Evolutionary conservation across 2,329 filamentous ascomycete genomes (phyloP), one percentile per base, ranked within the genome.

Genomic region (Pyrenophora graminea): DNA sequence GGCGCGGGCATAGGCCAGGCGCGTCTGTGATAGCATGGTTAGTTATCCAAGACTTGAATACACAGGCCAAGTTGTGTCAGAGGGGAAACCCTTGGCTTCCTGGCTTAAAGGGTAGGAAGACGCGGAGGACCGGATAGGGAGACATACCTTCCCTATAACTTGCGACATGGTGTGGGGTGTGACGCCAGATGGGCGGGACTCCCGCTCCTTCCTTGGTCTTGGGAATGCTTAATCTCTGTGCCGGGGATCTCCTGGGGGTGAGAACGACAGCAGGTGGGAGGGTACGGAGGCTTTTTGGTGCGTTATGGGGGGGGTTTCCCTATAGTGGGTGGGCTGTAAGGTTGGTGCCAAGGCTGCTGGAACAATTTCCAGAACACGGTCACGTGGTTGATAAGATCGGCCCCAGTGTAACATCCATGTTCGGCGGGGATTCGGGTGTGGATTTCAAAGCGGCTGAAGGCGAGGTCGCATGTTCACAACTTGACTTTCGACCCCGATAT

Each of bases 1-100:
- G 79, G 88, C 86, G 68, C 95, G 88, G 39, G 92, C 92, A 82
- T 97, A 99, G 78, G 94, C 93, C 60, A 99, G 88, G 71, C 90
- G 90, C 55, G 94, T 97, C 92, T 97, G 65, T 37, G 5, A 39
- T 9, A 12, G 9, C 25, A 31, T 30, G 40, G 32, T 68, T 37
- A 63, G 51, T 13, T 17, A 18, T 7, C 19, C 39, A 12, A 10
- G 27, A 12, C 27, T 12, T 30, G 27, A 9, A 12, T 4, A 21
- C 19, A 21, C 8, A 30, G 10, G 23, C 10, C 10, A 12, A 30
- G 53, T 34, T 5, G n/a, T 19, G 13, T 34, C 12, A 7, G 10
- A 13, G 36, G 42, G 18, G 18, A 10, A 30, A 33, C 18, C 25
- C 19, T 8, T 21, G 25, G 40, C 25, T 39, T 10, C 36, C 18